Base-by-base conservation (phyloP, 2,329 filamentous ascomycete species). In the Chlorencoelia australis region DNA sequence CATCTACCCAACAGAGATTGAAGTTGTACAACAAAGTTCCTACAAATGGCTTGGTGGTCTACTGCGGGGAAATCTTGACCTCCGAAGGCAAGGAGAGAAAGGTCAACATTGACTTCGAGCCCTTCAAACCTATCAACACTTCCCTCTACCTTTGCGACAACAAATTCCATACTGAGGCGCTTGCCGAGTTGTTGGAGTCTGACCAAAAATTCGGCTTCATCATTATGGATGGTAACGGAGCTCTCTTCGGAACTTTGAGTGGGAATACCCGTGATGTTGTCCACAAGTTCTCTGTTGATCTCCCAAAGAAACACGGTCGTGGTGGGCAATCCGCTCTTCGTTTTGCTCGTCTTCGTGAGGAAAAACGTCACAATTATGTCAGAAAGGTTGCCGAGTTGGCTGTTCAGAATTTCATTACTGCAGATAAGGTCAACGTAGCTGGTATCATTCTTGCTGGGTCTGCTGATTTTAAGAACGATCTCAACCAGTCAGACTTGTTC, bases 121-220 rank as follows among this genome's bases (percentile, higher is more conserved):
- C 91, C 20, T 98, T 98, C 75, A 98, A 98, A 73, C 91, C 91
- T 43, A 98, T 98, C 77, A 98, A 98, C 66, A 98, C 91, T 22
- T 98, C 93, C 29, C 75, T 98, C 30, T 98, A 98, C 63, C 84
- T 98, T 43, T 98, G 91, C 68, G 91, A 98, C 77, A 98, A 98
- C 73, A 98, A 98, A 60, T 98, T 98, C 66, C 91, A 98, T 61
- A 98, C 91, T 40, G 91, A 98, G 65, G 89, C 91, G 13, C 69
- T 98, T 49, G 91, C 88, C 49, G 91, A 98, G 68, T 75, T 98
- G 56, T 80, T 98, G 49, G 91, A 98, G 67, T 95, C 89, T 13
- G 91, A 98, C 61, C 91, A 96, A 66, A 95, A 94, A 66, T 98
- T 98, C 54, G 91, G 91, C 37, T 98, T 98, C 68, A 98, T 98